Base-by-base conservation (phyloP, 352 stramenopile species). In the Globisporangium middletonii region DNA sequence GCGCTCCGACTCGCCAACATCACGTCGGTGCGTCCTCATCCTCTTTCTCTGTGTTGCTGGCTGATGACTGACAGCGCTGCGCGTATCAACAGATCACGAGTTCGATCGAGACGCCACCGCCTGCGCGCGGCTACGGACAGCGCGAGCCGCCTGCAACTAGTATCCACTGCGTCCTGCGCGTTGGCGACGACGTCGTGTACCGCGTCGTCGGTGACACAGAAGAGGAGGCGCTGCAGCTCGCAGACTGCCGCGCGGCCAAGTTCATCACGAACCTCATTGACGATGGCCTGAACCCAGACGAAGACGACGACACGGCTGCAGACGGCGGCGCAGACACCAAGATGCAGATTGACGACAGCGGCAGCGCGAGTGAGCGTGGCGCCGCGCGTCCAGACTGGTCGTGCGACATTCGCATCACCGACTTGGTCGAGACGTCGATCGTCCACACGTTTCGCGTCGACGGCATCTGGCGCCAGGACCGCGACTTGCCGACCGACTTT, bases 261-360 rank as follows among this genome's bases (percentile, higher is more conserved):
- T 92, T 88, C 65, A 62, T 90, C 6, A 60, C 76, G 49, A 74
- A 90, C 60, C 61, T 92, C 47, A 89, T 92, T 45, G 78, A 92
- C 59, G 75, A 65, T 44, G 79, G 74, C 4, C 65, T 90, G 38
- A 69, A 84, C 51, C 68, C 76, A 3, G 81, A 80, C 28, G 65
- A 71, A 13, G 43, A 71, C 15, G 64, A 80, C 8, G 23, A 23
- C 23, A 23, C 23, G 23, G 23, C 23, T 23, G 62, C 7, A 2
- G 33, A 9, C 33, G 33, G 11, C 7, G 33, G 56, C 18, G 62
- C 63, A 8, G 69, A 82, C 48, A 33, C 56, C n/a, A 78, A 72
- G 28, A 75, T 83, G 43, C 46, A 65, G n/a, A 56, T 80, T 15
- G 60, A 75, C 16, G 53, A 48, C 13, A 57, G 62, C 43, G 43